Base-by-base conservation (phyloP, 2,329 filamentous ascomycete species). In the Xylaria sp. region DNA sequence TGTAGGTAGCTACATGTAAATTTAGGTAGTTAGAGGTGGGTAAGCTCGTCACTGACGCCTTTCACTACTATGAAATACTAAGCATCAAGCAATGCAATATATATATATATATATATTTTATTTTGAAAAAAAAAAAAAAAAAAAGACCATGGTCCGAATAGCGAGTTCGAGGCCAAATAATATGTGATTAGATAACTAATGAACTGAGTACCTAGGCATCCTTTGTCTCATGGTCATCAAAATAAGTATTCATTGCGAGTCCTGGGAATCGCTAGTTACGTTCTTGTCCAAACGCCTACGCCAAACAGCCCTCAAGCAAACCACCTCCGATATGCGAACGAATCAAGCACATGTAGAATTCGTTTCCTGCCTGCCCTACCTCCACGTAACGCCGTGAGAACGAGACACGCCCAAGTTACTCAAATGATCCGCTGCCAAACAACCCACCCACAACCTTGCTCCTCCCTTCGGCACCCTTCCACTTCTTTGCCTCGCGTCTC, bases 401-500 rank as follows among this genome's bases (percentile, higher is more conserved):
- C 24, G 30, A n/a, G 51, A 53, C 12, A 12, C 57, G 9, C 21
- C 12, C 12, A 27, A 11, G 17, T 61, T 74, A 85, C 78, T 86
- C 86, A 78, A 88, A 88, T 71, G 79, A 82, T 7, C 88, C 88
- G 36, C 80, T 82, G 0, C 85, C 86, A 79, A 91, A 84, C 69
- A 91, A 74, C 0, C 87, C 87, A 5, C 87, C 86, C 0, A 90
- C 86, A 17, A 83, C 83, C 71, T 85, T 85, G 32, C 85, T 80
- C 75, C 89, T 81, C 58, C 81, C 85, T 79, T 88, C 85, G 0
- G 85, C 88, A 0, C 87, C 87, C 76, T 84, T 85, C 63, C 83
- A 83, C 81, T 87, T 87, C 78, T 81, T 87, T 76, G 84, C 84
- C 81, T 89, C 85, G 68, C 88, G 82, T 75, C 85, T 82, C 75